Conservation (phyloP, 768 basidiomycete genomes). For the Pleurotus tuber-regium region DNA sequence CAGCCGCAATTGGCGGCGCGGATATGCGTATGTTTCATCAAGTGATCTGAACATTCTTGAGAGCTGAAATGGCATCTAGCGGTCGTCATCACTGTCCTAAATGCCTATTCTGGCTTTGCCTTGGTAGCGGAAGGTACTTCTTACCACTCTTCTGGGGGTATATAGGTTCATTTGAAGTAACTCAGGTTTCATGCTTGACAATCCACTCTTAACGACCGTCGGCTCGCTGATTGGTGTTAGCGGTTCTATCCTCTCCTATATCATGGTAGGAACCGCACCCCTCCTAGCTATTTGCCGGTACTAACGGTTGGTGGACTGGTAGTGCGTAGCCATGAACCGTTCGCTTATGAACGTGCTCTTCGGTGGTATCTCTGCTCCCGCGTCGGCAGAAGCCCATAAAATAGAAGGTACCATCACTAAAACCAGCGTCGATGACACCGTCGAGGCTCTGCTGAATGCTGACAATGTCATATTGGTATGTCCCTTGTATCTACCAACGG, state of each 20-base stretch:
- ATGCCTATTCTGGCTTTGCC: constrained; percentile 89
- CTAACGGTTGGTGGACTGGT: constrained; percentile 12
- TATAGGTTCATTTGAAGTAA: constrained; percentile 8
- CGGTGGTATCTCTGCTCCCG: constrained; percentile 71
- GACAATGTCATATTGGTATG: constrained; percentile 80
- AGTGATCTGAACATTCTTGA: constrained; percentile 6
- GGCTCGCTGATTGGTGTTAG: constrained; percentile 88
- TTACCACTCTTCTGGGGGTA: background rate
- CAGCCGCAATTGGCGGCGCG: constrained; percentile 89
- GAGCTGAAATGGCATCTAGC: constrained; percentile 49
- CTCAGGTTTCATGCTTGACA: constrained; percentile 83
- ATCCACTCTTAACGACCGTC: constrained; percentile 77
- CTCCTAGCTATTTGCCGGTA: background rate
- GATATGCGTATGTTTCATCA: constrained; percentile 75
- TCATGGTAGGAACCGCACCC: constrained; percentile 61
- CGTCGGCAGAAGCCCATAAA: constrained; percentile 57
- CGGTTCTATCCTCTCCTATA: constrained; percentile 88
- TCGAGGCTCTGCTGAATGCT: constrained; percentile 73
- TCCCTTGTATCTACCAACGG: background rate
- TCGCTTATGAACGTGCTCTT: constrained; percentile 84
- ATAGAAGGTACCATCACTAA: constrained; percentile 84
- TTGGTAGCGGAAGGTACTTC: constrained; percentile 80
- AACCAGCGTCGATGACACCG: constrained; percentile 77
- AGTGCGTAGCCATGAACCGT: constrained; percentile 94
- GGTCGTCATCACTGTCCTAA: constrained; percentile 87